phyloP scores from a whole-genome alignment of 192 early-diverging fungal species.

The Kappamyces sp. region DNA sequence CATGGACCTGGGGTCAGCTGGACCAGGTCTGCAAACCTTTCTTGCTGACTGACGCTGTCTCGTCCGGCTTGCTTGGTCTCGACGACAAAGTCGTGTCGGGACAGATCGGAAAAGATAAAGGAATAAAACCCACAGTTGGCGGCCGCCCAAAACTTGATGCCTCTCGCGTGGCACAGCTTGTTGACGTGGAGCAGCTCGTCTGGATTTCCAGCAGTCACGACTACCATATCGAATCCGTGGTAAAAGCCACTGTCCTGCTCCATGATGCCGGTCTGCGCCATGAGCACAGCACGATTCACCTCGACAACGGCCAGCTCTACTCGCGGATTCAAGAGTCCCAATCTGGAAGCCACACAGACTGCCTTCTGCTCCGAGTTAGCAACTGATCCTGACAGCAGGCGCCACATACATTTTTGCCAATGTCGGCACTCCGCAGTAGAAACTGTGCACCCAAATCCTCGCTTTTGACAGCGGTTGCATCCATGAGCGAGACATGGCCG shows the following conservation, averaged over 20 bases:
- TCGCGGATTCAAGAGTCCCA: slow-evolving; percentile 76
- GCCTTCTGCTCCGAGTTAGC: slow-evolving; percentile 45
- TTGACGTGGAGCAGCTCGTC: slow-evolving; percentile 43
- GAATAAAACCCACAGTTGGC: slow-evolving; percentile 69
- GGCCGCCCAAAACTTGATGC: slow-evolving; percentile 60
- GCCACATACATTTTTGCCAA: slow-evolving; percentile 64
- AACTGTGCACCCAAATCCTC: slow-evolving; percentile 75
- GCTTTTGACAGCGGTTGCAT: slow-evolving; percentile 45
- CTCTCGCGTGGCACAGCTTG: slow-evolving; percentile 49
- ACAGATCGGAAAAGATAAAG: slow-evolving; percentile 82
- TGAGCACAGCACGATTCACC: not conserved
- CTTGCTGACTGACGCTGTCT: too few species aligned
- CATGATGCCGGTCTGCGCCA: slow-evolving; percentile 24
- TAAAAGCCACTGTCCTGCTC: slow-evolving; percentile 48
- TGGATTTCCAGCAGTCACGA: slow-evolving; percentile 3
- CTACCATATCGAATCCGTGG: slow-evolving; percentile 61
- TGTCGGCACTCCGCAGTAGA: slow-evolving; percentile 51
- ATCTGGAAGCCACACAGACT: slow-evolving; percentile 51
- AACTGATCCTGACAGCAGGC: slow-evolving; percentile 21
- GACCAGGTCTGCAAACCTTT: too few species aligned
- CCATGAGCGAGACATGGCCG: slow-evolving; percentile 66
- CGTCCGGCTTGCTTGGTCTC: slow-evolving; percentile 30
- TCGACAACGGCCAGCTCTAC: slow-evolving; percentile 57
- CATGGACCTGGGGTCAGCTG: too few species aligned
- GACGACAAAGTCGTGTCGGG: slow-evolving; percentile 47